phyloP scores from a whole-genome alignment of 345 rosid species.

The Hibiscus syriacus region DNA sequence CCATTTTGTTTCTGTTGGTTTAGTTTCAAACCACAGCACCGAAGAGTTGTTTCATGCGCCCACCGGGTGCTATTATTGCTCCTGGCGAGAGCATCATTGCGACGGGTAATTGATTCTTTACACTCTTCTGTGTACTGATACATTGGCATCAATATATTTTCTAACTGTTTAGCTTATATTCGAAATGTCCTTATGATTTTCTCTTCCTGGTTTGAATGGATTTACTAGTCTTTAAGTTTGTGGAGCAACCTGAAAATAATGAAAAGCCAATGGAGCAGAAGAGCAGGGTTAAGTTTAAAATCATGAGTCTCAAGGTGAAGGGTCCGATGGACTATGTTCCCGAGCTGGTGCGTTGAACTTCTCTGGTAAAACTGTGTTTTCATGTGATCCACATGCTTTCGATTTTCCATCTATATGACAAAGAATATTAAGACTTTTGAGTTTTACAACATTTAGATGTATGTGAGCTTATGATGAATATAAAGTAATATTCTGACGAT shows the following conservation, averaged over 20 bases:
- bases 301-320: conserved; percentile 88
- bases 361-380: neutral
- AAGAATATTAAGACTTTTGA: too few relatives aligned
- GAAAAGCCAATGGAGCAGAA: conserved; percentile 84
- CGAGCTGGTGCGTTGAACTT: conserved; percentile 65
- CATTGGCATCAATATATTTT: too few relatives aligned
- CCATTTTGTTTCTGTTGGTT: conserved; percentile 11
- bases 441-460: too few relatives aligned
- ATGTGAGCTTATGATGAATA: too few relatives aligned
- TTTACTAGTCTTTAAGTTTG: too few relatives aligned
- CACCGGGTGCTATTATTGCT: conserved; percentile 91
- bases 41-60: conserved; percentile 99
- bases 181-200: neutral
- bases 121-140: too few relatives aligned
- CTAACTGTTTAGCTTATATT: neutral
- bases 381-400: neutral
- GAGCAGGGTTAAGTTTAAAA: conserved; percentile 83
- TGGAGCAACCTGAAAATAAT: too few relatives aligned
- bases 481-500: neutral
- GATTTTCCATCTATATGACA: neutral
- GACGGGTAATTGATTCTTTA: too few relatives aligned
- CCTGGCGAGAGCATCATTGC: conserved; percentile 88
- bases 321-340: conserved; percentile 82
- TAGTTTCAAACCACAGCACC: conserved; percentile 99
- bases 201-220: too few relatives aligned